Evolutionary conservation across 2,329 filamentous ascomycete species (phyloP).

Genomic region (Xylaria sp.): DNA sequence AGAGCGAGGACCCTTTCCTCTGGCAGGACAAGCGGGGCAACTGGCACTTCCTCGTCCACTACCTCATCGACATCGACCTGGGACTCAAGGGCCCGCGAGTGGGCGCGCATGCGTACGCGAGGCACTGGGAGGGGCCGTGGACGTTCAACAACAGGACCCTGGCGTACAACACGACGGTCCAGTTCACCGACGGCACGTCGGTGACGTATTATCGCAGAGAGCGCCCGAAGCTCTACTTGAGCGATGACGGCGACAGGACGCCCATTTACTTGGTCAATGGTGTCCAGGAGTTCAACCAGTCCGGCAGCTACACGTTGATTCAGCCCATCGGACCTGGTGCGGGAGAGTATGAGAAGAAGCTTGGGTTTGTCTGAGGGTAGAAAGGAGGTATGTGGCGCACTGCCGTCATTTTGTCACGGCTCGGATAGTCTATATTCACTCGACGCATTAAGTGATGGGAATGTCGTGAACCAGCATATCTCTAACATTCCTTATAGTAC

Average conservation of each 20-base stretch:
- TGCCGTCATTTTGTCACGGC: too few species aligned
- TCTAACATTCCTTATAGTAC: too few species aligned
- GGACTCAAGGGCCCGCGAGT: slow-evolving; percentile 45
- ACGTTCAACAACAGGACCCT: slow-evolving; percentile 42
- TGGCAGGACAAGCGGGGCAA: slow-evolving; percentile 47
- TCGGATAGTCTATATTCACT: too few species aligned
- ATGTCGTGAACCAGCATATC: too few species aligned
- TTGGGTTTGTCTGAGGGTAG: slow-evolving; percentile 32
- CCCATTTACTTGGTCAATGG: slow-evolving; percentile 60
- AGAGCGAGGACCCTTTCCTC: slow-evolving; percentile 48
- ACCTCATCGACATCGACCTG: slow-evolving; percentile 44
- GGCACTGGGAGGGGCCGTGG: slow-evolving; percentile 42
- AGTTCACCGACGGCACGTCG: slow-evolving; percentile 55
- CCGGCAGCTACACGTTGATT: slow-evolving; percentile 54
- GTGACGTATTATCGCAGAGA: slow-evolving; percentile 58
- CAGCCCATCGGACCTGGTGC: slow-evolving; percentile 52
- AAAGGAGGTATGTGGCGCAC: neutral
- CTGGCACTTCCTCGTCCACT: slow-evolving; percentile 48
- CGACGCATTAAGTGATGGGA: too few species aligned
- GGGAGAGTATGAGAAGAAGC: slow-evolving; percentile 31
- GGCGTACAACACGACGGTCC: slow-evolving; percentile 45
- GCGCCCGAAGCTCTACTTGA: slow-evolving; percentile 61
- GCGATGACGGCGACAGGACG: slow-evolving; percentile 57
- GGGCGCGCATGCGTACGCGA: slow-evolving; percentile 43
- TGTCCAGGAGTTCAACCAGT: slow-evolving; percentile 55